Base-by-base conservation (phyloP, 2,329 filamentous ascomycete genomes). In the Botrytis hyacinthi region DNA sequence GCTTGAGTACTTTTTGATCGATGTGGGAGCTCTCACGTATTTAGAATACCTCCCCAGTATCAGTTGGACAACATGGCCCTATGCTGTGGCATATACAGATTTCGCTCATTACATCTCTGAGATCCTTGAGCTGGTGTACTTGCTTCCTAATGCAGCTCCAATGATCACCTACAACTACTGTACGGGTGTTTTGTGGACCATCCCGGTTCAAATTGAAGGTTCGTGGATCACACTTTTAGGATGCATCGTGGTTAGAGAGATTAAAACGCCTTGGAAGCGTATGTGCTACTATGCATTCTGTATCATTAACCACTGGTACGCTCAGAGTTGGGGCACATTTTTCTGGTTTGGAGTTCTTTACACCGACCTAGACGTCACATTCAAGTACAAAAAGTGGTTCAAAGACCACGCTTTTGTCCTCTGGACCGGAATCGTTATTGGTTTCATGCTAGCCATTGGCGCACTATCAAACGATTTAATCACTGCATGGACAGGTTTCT, bases 121-220 rank as follows among this genome's bases (percentile, higher is more conserved):
- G 70, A 74, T 85, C 14, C 78, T 86, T 9, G 83, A 86, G 75
- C 78, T 86, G 18, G 79, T 81, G 6, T 86, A 84, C 73, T 78
- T 86, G 20, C 82, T 85, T 35, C 85, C 85, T 16, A 86, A 86
- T 66, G 84, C 83, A 3, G 83, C 83, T 12, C 85, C 85, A 0
- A 82, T 84, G 72, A 83, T 86, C 61, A 85, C 83, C 22, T 82
- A 82, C 77, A 83, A 86, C 75, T 86, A 84, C 78, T 86, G 85
- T 74, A 85, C 84, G 0, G 84, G 84, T 78, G 84, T 86, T 4
- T 80, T 86, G 1, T 86, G 84, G 85, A 86, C 84, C 10, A 85
- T 86, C 51, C 84, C 84, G 0, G 84, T 86, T 0, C 84, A 85
- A 75, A 80, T 86, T 3, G 84, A 86, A 76, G 84, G 83, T 62